A percentile compares a stretch with the other conserved stretches of the same genome.
Evolutionary conservation across 345 rosid species (phyloP).

Genomic region (Hibiscus trionum): DNA sequence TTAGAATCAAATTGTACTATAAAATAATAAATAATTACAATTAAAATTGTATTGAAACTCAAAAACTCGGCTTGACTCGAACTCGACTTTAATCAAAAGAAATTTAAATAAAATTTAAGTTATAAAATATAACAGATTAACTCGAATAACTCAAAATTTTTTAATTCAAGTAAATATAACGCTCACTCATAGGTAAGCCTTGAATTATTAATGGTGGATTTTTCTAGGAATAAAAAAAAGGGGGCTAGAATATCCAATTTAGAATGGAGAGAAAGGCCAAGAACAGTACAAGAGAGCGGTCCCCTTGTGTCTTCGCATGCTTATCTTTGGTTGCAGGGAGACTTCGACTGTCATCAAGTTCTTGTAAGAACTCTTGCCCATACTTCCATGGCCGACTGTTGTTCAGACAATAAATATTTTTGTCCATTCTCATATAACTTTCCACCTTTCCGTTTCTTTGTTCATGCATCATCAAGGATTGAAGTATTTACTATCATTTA

Average conservation of each 20-base stretch:
- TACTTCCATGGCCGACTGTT: conserved; percentile 4
- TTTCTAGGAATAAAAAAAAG: conserved; percentile 8
- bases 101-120: no score
- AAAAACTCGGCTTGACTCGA: no score
- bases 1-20: no score
- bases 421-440: background rate
- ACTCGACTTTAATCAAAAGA: no score
- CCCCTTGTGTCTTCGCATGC: conserved; percentile 20
- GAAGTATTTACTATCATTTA: background rate
- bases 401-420: conserved; percentile 7
- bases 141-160: no score
- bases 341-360: conserved; percentile 5
- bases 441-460: background rate
- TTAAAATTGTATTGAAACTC: no score
- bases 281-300: conserved; percentile 17
- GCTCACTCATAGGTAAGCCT: no score
- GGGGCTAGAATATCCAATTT: conserved; percentile 20
- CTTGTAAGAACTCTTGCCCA: conserved; percentile 14
- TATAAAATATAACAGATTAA: no score
- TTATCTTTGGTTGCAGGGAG: conserved; percentile 8
- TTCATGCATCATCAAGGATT: background rate
- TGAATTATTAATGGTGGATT: conserved; percentile 1
- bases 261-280: conserved; percentile 13
- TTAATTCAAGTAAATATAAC: no score
- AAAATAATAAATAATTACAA: no score